phyloP scores from a whole-genome alignment of 208 protist species.

The Trypanosoma boissoni region DNA sequence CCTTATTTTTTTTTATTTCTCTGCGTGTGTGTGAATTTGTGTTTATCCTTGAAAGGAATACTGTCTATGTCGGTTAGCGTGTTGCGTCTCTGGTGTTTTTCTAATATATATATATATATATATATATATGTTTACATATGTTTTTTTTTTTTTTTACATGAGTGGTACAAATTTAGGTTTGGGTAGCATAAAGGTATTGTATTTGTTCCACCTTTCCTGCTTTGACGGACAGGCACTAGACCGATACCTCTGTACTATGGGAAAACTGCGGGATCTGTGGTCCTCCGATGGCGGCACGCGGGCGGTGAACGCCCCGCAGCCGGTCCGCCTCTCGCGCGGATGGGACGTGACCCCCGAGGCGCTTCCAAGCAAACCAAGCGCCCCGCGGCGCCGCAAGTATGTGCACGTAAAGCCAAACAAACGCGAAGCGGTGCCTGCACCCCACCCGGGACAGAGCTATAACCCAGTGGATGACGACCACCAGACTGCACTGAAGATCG shows the following conservation, averaged over 20 bases:
- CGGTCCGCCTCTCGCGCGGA: conserved; percentile 39
- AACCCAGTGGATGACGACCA: conserved; percentile 78
- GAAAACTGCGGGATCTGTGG: conserved; percentile 73
- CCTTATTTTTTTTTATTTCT: too few species aligned
- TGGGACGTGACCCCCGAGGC: conserved; percentile 68
- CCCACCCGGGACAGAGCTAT: conserved; percentile 83
- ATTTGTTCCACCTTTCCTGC: conserved; percentile 2
- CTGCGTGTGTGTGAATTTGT: background rate
- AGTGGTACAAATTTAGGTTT: too few species aligned
- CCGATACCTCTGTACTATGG: too few species aligned
- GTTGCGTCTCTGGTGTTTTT: too few species aligned
- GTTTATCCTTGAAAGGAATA: background rate
- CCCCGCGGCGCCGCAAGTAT: conserved; percentile 77
- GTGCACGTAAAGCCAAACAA: conserved; percentile 71
- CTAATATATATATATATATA: background rate
- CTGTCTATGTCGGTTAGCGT: too few species aligned
- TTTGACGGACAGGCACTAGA: conserved; percentile 6
- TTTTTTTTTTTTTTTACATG: background rate
- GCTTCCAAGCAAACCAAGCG: conserved; percentile 45
- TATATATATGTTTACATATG: conserved; percentile 1
- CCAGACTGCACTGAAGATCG: conserved; percentile 59
- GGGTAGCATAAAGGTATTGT: too few species aligned
- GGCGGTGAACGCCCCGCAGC: conserved; percentile 48
- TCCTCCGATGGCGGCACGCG: conserved; percentile 35
- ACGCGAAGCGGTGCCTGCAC: conserved; percentile 66